Base-by-base conservation (phyloP, 805 yeast genomes). In the Wickerhamiella sergipiensis region DNA sequence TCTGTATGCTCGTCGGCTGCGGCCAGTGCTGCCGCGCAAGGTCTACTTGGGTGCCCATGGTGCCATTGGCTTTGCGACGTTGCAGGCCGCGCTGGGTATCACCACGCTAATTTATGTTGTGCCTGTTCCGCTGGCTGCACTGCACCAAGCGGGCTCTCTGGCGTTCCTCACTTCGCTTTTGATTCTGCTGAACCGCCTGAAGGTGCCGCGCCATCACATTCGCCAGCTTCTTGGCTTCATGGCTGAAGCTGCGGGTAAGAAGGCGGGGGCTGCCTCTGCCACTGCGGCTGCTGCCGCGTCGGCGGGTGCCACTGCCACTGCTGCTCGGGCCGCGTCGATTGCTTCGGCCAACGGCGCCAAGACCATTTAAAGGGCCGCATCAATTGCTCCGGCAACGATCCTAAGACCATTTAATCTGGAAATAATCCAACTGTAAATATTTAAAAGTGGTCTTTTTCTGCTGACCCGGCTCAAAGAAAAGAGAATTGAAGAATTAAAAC, bases 131-230 rank as follows among this genome's bases (percentile, higher is more conserved):
- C 68, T 90, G 46, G 99, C 96, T 1, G 94, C 97, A 3, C 78
- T 88, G 6, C 99, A 92, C 65, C 99, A 92, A 71, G 96, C 95
- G 8, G 97, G 97, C 58, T 95, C 97, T 1, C 70, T 92, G 59
- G 95, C 94, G 0, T 72, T 92, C 47, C 71, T 92, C 59, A 89
- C 98, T 0, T 74, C 84, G 15, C 76, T 87, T n/a, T 71, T 90
- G 52, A 72, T 82, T 10, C 69, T 80, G 50, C 75, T 79, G 10
- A 72, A 78, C 51, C 73, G 77, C 50, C 65, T 85, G 58, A 71
- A 80, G 55, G 73, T 72, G 55, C 88, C 89, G 47, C 72, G 81
- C 54, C 47, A 54, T 55, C 50, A 58, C 63, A 45, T 60, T 45
- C 53, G 54, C 24, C 46, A 46, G 23, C 47, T 60, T 18, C 22